Evolutionary conservation across 2,329 filamentous ascomycete species (phyloP), one percentile per base, ranked within the genome.

Genomic region (Hirsutella thompsonii): DNA sequence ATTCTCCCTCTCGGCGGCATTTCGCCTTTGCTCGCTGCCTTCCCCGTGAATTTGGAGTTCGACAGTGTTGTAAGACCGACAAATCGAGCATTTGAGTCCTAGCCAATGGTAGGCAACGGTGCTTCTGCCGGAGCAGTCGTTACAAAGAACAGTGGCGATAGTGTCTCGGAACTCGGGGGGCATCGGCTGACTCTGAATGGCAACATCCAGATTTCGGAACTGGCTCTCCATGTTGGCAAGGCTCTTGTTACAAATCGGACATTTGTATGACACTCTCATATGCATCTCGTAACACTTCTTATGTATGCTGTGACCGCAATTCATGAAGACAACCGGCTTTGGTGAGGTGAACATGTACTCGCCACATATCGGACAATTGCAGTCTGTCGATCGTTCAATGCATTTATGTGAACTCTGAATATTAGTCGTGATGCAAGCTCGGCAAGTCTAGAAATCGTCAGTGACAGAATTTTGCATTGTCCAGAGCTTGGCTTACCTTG

Each of bases 211-310:
- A 50, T 92, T 92, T 38, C 87, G 80, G 66, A 96, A 98, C 51
- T 93, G 84, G 30, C 85, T 76, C 55, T 95, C 90, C 90, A 98
- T 98, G 56, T 96, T 96, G 49, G 87, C 78, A n/a, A 94, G 82
- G 48, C 85, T 94, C 61, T 92, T 94, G 64, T 83, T 94, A 71
- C 92, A 98, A 38, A 95, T 88, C 1, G 90, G 92, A 54, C 92
- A 98, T 55, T 90, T 93, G 66, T 96, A 98, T 5, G 89, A 93
- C 3, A 79, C 80, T 52, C 81, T 81, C 69, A 93, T 89, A 57
- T 94, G 84, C 51, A 92, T 77, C 36, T 85, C 77, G 55, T 94
- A 92, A 62, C 92, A 98, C 44, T 76, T 77, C 52, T 83, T 81
- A 61, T 98, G 92, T 56, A 98, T 93, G 55, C 90, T 93, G 58